Evolutionary conservation across 2,329 filamentous ascomycete genomes (phyloP).

Genomic region (Pleoardoris graminearum): DNA sequence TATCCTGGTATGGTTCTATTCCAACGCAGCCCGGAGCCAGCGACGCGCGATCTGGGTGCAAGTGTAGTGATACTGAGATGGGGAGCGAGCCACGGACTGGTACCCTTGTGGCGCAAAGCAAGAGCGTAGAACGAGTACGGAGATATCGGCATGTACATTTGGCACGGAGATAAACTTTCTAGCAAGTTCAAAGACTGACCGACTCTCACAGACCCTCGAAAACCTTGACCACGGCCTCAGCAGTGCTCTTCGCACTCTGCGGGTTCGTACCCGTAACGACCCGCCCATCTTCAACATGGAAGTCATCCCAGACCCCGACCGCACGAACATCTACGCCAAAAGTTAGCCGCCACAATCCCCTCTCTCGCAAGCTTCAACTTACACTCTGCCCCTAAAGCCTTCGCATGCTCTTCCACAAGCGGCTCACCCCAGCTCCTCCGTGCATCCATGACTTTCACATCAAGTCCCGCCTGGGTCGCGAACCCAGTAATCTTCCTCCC

Average conservation of each 20-base stretch:
- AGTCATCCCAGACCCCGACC: slow-evolving; percentile 34
- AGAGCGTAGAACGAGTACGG: too few relatives aligned
- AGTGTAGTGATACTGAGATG: too few relatives aligned
- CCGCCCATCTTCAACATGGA: slow-evolving; percentile 38
- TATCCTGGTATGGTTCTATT: too few relatives aligned
- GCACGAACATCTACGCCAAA: slow-evolving; percentile 22
- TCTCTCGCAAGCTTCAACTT: slow-evolving; percentile 9
- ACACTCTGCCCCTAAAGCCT: slow-evolving; percentile 37
- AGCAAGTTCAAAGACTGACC: too few relatives aligned
- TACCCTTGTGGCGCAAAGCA: too few relatives aligned
- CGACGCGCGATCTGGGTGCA: too few relatives aligned
- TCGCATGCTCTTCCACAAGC: slow-evolving; percentile 38
- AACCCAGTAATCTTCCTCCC: slow-evolving; percentile 47
- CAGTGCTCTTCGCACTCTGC: slow-evolving; percentile 39
- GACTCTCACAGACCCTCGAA: neutral
- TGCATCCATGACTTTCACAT: slow-evolving; percentile 40
- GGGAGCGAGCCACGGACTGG: too few relatives aligned
- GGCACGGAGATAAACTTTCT: too few relatives aligned
- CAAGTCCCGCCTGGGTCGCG: slow-evolving; percentile 43
- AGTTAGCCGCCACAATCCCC: neutral
- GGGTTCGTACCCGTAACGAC: slow-evolving; percentile 45
- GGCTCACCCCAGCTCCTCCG: slow-evolving; percentile 33
- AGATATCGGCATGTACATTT: too few relatives aligned
- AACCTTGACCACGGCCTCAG: slow-evolving; percentile 26
- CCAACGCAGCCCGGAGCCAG: too few relatives aligned